These are phyloP conservation scores for Linnemannia exigua DNA, from an alignment of 192 early-diverging fungal species.

Conservation along the genomic window DNA sequence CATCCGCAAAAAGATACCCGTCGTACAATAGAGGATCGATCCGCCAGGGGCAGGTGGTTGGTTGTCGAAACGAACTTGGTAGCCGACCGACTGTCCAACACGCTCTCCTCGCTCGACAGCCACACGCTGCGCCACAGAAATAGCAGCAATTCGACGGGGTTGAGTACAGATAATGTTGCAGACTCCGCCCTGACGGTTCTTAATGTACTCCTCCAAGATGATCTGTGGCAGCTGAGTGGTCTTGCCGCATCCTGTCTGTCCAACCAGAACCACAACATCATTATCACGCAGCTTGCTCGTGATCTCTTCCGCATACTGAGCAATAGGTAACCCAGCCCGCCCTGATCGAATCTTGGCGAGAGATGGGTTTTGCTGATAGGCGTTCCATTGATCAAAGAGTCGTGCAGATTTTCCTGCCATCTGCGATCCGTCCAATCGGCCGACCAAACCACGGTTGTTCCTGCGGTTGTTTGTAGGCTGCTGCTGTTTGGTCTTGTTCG, in stretches of 20 bases:
- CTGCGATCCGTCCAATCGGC: conserved; percentile 41
- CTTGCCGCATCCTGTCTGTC: conserved; percentile 69
- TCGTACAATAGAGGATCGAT: conserved; percentile 73
- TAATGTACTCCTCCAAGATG: conserved; percentile 70
- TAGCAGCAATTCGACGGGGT: conserved; percentile 80
- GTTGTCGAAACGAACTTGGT: conserved; percentile 61
- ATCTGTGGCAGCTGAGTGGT: conserved; percentile 82
- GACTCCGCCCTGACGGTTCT: conserved; percentile 44
- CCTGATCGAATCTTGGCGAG: conserved; percentile 39
- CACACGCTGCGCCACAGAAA: conserved; percentile 76
- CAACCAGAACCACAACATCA: conserved; percentile 61
- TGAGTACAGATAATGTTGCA: conserved; percentile 70
- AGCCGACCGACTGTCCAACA: conserved; percentile 62
- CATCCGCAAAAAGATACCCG: conserved; percentile 75
- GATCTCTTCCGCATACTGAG: conserved; percentile 53
- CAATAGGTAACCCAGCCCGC: conserved; percentile 51
- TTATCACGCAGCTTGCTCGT: conserved; percentile 54
- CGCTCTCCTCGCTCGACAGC: conserved; percentile 60
- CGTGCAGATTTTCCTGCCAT: conserved; percentile 42
- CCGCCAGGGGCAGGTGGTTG: conserved; percentile 51
- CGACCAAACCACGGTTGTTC: conserved; percentile 38
- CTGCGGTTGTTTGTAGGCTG: conserved; percentile 23
- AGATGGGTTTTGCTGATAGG: conserved; percentile 47
- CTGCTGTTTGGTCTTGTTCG: conserved; percentile 11
- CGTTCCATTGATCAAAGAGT: conserved; percentile 36